Evolutionary conservation across 768 basidiomycete species (phyloP).

Genomic region (Tremella fuciformis): DNA sequence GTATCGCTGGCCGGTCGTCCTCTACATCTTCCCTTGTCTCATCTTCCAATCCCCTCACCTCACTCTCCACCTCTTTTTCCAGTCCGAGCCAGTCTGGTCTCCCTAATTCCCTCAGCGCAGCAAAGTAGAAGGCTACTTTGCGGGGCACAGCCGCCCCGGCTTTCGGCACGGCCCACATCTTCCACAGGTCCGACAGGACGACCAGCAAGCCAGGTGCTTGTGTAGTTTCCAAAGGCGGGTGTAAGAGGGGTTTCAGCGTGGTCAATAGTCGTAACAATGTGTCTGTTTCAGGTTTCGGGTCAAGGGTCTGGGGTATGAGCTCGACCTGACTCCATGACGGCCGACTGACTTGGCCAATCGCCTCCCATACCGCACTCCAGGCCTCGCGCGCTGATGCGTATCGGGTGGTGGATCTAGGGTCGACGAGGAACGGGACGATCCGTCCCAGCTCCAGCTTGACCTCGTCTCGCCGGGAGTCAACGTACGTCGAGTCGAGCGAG

Average conservation of each 20-base stretch:
- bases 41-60: constrained; percentile 23
- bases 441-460: constrained; percentile 18
- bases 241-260: constrained; percentile 17
- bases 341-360: constrained; percentile 24
- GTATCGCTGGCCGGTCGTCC: constrained; percentile 5
- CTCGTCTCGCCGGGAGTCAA: constrained; percentile 16
- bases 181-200: constrained; percentile 32
- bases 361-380: constrained; percentile 38
- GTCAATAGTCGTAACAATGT: constrained; percentile 25
- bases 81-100: constrained; percentile 32
- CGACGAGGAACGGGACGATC: constrained; percentile 36
- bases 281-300: background rate
- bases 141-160: constrained; percentile 18
- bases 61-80: constrained; percentile 29
- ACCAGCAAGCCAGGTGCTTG: constrained; percentile 15
- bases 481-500: constrained; percentile 18
- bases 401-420: constrained; percentile 40
- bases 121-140: constrained; percentile 39
- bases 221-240: constrained; percentile 32
- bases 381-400: constrained; percentile 28
- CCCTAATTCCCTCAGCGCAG: constrained; percentile 22
- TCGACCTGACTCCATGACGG: background rate
- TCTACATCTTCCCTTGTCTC: constrained; percentile 11
- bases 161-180: constrained; percentile 23
- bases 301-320: background rate